Evolutionary conservation across 164 flowering plant species (phyloP), one percentile per base, ranked within the genome.

Genomic region (Malania oleifera): DNA sequence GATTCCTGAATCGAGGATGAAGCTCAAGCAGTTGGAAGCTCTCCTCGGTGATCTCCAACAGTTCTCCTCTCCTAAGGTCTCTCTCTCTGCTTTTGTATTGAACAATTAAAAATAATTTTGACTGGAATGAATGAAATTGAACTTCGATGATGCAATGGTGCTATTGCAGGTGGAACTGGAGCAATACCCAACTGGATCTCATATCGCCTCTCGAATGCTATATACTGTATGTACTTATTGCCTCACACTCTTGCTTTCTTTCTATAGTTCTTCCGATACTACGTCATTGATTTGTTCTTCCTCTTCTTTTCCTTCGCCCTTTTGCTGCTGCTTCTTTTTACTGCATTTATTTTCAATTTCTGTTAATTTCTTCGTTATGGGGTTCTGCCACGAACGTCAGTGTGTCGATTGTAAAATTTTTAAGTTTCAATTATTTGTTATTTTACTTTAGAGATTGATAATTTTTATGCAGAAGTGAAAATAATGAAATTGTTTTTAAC

Each of bases 151-250:
- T 59, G 55, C 27, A 19, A 24, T 23, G 48, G 14, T 27, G 31
- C 28, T 57, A 41, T 17, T 68, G 68, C 78, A 86, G 95, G 68
- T 85, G 63, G 95, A 89, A 52, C 80, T 92, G 31, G 98, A 92
- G 54, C 96, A 92, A 57, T 92, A 89, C 72, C 98, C 98, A 49
- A 92, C 96, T 31, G 88, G 98, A 54, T 79, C 93, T 2, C 98
- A 92, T 68, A 89, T 92, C 58, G 98, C 98, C 40, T 80, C 98
- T 70, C 84, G 98, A 26, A 70, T 89, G 86, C 69, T 92, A 3
- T 92, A 59, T 75, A 85, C 84, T 66, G 98, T 88, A 81, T 38
- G n/a, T n/a, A n/a, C n/a, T n/a, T n/a, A n/a, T n/a, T n/a, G n/a
- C n/a, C 47, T 18, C 31, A 63, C 63, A 55, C 15, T 53, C 22